These are phyloP conservation scores for Tuber indicum DNA, from an alignment of 495 filamentous ascomycete genomes.

Conservation along the genomic window DNA sequence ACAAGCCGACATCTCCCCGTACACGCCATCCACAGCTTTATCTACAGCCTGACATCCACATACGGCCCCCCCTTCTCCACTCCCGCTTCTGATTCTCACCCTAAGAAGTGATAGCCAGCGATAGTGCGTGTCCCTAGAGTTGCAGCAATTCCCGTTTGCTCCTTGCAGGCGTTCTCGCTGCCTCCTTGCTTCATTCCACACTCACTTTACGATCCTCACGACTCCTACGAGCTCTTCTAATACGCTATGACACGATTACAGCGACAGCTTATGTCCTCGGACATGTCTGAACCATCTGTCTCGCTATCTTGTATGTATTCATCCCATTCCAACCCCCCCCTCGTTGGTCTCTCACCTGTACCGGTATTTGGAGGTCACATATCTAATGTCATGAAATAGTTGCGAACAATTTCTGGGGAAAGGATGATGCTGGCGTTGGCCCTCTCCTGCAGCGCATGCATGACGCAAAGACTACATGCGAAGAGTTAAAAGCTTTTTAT, in stretches of 20 bases:
- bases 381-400: conserved; percentile 50
- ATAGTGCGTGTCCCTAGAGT: neutral
- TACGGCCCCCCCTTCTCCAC: neutral
- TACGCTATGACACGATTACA: conserved; percentile 1
- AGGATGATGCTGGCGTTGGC: conserved; percentile 90
- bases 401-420: conserved; percentile 99
- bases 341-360: neutral
- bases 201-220: conserved; percentile 10
- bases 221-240: conserved; percentile 10
- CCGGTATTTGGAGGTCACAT: neutral
- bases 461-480: conserved; percentile 87
- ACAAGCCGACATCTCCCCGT: neutral
- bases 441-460: conserved; percentile 96
- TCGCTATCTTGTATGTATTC: conserved; percentile 46
- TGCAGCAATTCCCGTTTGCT: neutral
- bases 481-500: conserved; percentile 91
- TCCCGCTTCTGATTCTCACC: neutral
- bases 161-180: neutral
- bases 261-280: conserved; percentile 11
- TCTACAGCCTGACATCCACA: neutral
- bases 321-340: neutral
- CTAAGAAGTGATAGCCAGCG: neutral
- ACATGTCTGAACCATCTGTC: conserved; percentile 45
- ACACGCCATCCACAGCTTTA: neutral
- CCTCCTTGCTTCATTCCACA: conserved; percentile 5